phyloP scores from a whole-genome alignment of 176 grass and related monocot genomes.

The Aegilops sharonensis region DNA sequence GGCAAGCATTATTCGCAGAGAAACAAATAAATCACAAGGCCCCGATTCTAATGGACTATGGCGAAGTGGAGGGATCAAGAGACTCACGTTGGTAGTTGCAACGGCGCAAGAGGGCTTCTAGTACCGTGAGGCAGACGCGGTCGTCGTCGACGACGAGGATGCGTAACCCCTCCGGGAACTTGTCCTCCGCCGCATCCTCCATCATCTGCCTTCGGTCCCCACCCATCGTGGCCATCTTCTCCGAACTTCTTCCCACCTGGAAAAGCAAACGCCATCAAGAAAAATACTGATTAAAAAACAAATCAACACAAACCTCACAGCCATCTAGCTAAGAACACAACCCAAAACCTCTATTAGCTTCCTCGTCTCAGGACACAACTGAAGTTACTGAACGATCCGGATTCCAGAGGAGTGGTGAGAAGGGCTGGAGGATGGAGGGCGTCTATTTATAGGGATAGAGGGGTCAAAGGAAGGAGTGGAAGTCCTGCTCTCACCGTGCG shows the following conservation, averaged over 20 bases:
- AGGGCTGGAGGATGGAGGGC: no score
- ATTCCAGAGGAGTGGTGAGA: no score
- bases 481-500: no score
- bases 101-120: neutral
- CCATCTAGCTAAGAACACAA: neutral
- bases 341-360: neutral
- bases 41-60: neutral
- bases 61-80: neutral
- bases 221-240: neutral
- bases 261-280: neutral
- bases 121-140: neutral
- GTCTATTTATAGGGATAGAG: no score
- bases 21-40: neutral
- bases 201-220: neutral
- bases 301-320: neutral
- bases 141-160: conserved; percentile 43
- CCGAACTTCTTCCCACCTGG: neutral
- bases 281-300: neutral
- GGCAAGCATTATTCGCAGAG: neutral
- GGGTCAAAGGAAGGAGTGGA: no score
- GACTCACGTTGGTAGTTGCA: conserved; percentile 41
- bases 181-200: neutral
- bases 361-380: neutral
- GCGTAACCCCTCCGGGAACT: conserved; percentile 34
- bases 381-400: no score